These are phyloP conservation scores for Cladophialophora carrionii DNA, from an alignment of 2,329 filamentous ascomycete genomes.

Conservation along the genomic window DNA sequence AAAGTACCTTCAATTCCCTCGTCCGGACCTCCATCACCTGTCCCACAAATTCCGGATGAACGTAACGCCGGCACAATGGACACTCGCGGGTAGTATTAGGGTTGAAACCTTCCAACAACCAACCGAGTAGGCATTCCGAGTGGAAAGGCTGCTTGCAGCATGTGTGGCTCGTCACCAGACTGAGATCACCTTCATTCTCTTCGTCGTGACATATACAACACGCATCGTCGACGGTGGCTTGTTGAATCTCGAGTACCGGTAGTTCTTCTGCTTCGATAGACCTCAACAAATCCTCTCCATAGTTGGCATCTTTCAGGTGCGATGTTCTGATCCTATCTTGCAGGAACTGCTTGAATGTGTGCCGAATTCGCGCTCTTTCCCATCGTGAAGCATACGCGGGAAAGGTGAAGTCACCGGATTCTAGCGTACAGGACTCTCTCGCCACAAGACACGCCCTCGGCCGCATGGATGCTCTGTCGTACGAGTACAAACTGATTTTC, in stretches of 20 bases:
- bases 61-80: neutral
- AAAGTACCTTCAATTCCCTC: neutral
- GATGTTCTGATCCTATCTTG: neutral
- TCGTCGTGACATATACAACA: neutral
- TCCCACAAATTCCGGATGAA: neutral
- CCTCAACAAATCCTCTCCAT: neutral
- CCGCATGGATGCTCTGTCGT: neutral
- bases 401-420: neutral
- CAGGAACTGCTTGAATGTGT: conserved; percentile 6
- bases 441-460: neutral
- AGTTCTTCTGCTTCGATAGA: neutral
- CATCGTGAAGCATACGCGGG: neutral
- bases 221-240: neutral
- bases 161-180: neutral
- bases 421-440: neutral
- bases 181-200: neutral
- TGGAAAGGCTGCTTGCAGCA: neutral
- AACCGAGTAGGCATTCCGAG: neutral
- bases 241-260: neutral
- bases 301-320: neutral
- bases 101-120: neutral
- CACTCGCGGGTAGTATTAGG: neutral
- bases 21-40: neutral
- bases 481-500: neutral
- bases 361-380: neutral